Base-by-base conservation (phyloP, 495 filamentous ascomycete genomes). In the Penicillium desertorum region DNA sequence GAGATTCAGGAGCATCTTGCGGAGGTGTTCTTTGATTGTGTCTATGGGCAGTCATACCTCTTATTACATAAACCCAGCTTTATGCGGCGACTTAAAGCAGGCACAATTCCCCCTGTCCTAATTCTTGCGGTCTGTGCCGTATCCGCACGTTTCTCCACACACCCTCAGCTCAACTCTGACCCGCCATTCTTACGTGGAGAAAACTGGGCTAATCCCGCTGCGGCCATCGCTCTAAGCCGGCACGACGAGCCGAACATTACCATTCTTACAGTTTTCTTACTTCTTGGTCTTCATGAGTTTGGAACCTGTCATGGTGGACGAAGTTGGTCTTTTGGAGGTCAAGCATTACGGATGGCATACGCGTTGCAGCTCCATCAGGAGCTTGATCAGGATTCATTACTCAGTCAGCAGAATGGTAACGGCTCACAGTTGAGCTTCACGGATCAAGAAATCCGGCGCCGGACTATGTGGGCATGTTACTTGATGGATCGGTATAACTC, bases 401-500 rank as follows among this genome's bases (percentile, higher is more conserved):
- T 79, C 19, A 80, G 78, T 37, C 78, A 86, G 25, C 65, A 49
- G 8, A 87, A 88, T 57, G 83, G 82, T 29, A 83, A 72, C 36
- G 67, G 83, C 4, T 82, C 82, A 14, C 84, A 88, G 54, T 78
- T 98, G 41, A 96, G 89, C 64, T 90, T 90, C 63, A 94, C 91
- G 12, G 94, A 98, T 71, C 85, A 89, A 34, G 94, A 98, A 68
- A 96, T 97, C 37, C 80, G 94, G 53, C 80, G 93, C 56, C 81
- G 94, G 51, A 95, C 91, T 5, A 97, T 98, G 93, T 98, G 94
- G 94, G 89, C 92, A 22, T 96, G 92, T 68, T 96, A 93, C 64
- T 67, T 95, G 58, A 96, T 98, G 94, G 94, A 98, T 70, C 86
- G 93, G 0, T 97, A 96, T 73, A 97, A 92, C 71, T 96, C 93